Evolutionary conservation across 192 early-diverging fungal genomes (phyloP).

Genomic region (Entophlyctis luteolus): DNA sequence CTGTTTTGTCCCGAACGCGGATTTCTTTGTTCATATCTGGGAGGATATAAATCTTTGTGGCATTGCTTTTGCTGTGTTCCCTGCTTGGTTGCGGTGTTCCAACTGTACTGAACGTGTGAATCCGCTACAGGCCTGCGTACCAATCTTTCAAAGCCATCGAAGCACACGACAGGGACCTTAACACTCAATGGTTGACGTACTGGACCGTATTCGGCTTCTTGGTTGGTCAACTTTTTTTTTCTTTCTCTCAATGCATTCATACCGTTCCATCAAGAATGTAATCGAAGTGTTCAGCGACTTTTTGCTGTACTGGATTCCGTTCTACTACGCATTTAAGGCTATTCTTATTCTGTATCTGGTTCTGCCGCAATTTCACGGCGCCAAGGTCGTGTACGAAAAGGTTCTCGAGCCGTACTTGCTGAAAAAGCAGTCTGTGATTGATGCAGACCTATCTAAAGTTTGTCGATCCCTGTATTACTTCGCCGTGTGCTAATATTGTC

Average conservation of each 20-base stretch:
- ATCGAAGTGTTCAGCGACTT: slow-evolving; percentile 88
- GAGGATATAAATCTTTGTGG: too few species aligned
- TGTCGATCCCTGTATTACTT: background rate
- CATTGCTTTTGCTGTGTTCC: too few species aligned
- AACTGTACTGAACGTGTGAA: background rate
- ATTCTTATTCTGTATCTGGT: slow-evolving; percentile 80
- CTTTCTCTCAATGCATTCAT: background rate
- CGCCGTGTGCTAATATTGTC: background rate
- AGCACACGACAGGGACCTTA: slow-evolving; percentile 67
- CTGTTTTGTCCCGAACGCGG: too few species aligned
- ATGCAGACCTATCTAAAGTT: slow-evolving; percentile 38
- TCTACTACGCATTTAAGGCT: slow-evolving; percentile 92
- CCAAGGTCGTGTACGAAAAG: slow-evolving; percentile 70
- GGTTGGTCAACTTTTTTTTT: background rate
- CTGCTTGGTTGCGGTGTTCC: too few species aligned
- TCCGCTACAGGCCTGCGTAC: slow-evolving; percentile 73
- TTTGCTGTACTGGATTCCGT: slow-evolving; percentile 74
- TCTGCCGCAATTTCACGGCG: slow-evolving; percentile 74
- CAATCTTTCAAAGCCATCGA: slow-evolving; percentile 92
- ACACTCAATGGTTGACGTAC: slow-evolving; percentile 69
- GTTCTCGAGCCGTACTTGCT: slow-evolving; percentile 74
- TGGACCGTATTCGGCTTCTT: slow-evolving; percentile 82
- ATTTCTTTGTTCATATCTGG: too few species aligned
- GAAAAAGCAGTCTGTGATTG: slow-evolving; percentile 42
- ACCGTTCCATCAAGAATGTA: slow-evolving; percentile 43